Evolutionary conservation across 306 rosid genomes (phyloP), one percentile per base, ranked within the genome.

Genomic region (Senna tora): DNA sequence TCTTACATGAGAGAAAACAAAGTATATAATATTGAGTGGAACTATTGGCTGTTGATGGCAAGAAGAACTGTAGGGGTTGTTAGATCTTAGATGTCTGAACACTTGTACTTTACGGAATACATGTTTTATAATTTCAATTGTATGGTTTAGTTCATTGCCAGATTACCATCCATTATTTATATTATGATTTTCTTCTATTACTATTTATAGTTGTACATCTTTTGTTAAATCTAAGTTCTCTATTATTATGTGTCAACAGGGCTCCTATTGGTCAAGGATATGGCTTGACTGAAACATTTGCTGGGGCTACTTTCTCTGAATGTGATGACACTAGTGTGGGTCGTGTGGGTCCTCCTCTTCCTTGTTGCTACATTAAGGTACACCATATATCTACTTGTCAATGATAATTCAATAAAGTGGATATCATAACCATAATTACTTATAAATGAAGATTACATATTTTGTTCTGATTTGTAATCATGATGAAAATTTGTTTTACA

Each of bases 211-310:
- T 71, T 43, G 19, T 53, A 7, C 45, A 14, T 72, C 43, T 19
- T 9, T 54, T 32, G 33, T 66, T 46, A 15, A 20, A 55, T 20
- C 50, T 5, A 78, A 63, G 68, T 69, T 73, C 53, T 63, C 66
- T 71, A 17, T 16, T 6, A 22, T 72, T 65, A 47, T 70, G 52
- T 71, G 61, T 83, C 6, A 38, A 71, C 69, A 93, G 98, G 83
- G 87, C 96, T 80, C 96, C 97, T 51, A 80, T 93, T 30, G 98
- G 98, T 55, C 98, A 93, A 89, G 98, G 80, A 79, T 93, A 91
- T 82, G 98, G 98, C 71, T 83, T 90, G 86, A 93, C 97, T 13
- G 98, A 93, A 86, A 93, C 98, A 72, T 93, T 91, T 89, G 98
- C 97, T 53, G 98, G 98, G 68, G 98, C 92, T 80, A 65, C 96